phyloP scores from a whole-genome alignment of 371 early-diverging fungal genomes.

The Rhizopus delemar region DNA sequence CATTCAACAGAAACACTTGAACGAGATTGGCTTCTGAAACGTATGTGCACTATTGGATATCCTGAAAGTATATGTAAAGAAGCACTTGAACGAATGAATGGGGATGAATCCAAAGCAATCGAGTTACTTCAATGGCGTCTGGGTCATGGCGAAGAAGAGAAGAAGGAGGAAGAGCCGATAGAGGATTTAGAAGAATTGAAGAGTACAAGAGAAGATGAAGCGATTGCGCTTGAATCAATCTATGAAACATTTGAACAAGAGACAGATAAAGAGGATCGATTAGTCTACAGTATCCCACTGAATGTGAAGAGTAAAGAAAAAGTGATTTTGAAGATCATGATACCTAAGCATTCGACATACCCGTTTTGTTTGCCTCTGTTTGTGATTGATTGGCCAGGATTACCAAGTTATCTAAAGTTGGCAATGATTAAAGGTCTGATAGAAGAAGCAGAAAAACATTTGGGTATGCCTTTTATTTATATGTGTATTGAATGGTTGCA shows the following conservation, averaged over 20 bases:
- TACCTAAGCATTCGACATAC: slow-evolving; percentile 58
- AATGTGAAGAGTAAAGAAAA: slow-evolving; percentile 18
- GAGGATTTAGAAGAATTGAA: slow-evolving; percentile 41
- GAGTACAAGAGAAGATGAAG: slow-evolving; percentile 52
- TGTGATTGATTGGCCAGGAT: slow-evolving; percentile 55
- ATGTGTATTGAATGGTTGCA: slow-evolving; percentile 71
- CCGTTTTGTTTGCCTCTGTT: slow-evolving; percentile 70
- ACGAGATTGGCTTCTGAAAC: slow-evolving; percentile 64
- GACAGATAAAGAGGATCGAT: slow-evolving; percentile 23
- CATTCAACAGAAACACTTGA: slow-evolving; percentile 60
- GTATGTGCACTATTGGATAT: slow-evolving; percentile 67
- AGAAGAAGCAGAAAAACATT: slow-evolving; percentile 47
- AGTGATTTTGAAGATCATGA: slow-evolving; percentile 35
- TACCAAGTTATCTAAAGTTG: slow-evolving; percentile 76
- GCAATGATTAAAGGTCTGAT: slow-evolving; percentile 63
- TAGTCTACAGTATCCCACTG: slow-evolving; percentile 26
- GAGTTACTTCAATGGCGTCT: slow-evolving; percentile 50
- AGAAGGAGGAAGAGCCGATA: slow-evolving; percentile 23
- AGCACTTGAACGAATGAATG: slow-evolving; percentile 43
- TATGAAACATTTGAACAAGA: slow-evolving; percentile 46
- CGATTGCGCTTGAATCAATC: slow-evolving; percentile 67
- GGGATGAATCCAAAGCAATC: slow-evolving; percentile 57
- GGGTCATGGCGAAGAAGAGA: slow-evolving; percentile 36
- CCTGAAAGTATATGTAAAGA: slow-evolving; percentile 49
- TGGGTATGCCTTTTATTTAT: slow-evolving; percentile 74